These are phyloP conservation scores for Pulveroboletus frians DNA, from an alignment of 768 basidiomycete species.

Conservation along the genomic window DNA sequence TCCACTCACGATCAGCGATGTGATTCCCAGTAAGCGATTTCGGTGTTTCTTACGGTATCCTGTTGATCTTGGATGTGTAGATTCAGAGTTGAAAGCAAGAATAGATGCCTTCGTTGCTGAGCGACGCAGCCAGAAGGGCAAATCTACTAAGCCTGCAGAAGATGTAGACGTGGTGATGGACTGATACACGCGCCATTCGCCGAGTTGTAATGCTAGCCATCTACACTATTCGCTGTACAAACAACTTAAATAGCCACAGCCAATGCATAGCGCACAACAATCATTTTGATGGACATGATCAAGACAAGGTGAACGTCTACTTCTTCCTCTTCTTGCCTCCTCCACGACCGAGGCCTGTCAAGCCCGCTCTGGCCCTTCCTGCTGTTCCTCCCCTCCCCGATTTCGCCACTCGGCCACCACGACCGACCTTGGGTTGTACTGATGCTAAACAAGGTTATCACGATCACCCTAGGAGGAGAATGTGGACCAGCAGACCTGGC, in stretches of 20 bases:
- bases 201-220: slow-evolving; percentile 7
- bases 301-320: slow-evolving; percentile 11
- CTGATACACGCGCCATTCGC: slow-evolving; percentile 6
- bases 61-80: slow-evolving; percentile 32
- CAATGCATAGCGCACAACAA: not conserved
- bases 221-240: not conserved
- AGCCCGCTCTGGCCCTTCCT: slow-evolving; percentile 27
- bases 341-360: slow-evolving; percentile 21
- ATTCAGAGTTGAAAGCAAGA: slow-evolving; percentile 62
- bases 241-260: slow-evolving; percentile 2
- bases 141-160: slow-evolving; percentile 13
- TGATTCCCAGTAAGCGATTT: slow-evolving; percentile 61
- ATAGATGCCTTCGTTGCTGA: slow-evolving; percentile 71
- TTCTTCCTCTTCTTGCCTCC: slow-evolving; percentile 31
- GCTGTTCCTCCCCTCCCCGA: slow-evolving; percentile 18
- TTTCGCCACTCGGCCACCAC: slow-evolving; percentile 27
- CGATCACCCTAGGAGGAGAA: not conserved
- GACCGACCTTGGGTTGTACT: slow-evolving; percentile 17
- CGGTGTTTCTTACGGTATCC: not conserved
- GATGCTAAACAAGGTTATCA: slow-evolving; percentile 17
- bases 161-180: slow-evolving; percentile 31
- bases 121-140: slow-evolving; percentile 38
- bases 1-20: slow-evolving; percentile 75
- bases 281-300: not conserved
- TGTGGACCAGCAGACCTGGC: slow-evolving; percentile 38